Base-by-base conservation (phyloP, 2,329 filamentous ascomycete genomes). In the Talaromyces albobiverticillius region DNA sequence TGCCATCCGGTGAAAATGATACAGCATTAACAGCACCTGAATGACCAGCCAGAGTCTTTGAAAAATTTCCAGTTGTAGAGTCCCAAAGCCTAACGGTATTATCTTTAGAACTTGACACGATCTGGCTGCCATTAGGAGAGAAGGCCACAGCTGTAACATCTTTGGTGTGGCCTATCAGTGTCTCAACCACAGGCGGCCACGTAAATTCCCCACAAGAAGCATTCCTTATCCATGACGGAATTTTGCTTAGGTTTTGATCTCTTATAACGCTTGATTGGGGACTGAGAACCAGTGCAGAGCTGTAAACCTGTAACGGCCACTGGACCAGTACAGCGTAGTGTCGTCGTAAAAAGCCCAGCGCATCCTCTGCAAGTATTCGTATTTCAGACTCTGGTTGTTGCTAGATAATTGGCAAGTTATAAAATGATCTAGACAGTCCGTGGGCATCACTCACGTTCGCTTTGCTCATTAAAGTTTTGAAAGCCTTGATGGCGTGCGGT, bases 391-490 rank as follows among this genome's bases (percentile, higher is more conserved):
- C n/a, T n/a, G n/a, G n/a, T n/a, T n/a, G n/a, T n/a, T n/a, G n/a
- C n/a, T n/a, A n/a, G n/a, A n/a, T n/a, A n/a, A n/a, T n/a, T n/a
- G n/a, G n/a, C n/a, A n/a, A n/a, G n/a, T n/a, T n/a, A n/a, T n/a
- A n/a, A n/a, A n/a, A n/a, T n/a, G n/a, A n/a, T n/a, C n/a, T n/a
- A n/a, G n/a, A n/a, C n/a, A n/a, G n/a, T n/a, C n/a, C n/a, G n/a
- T 40, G 36, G 36, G 13, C 4, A 40, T n/a, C 5, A n/a, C 13
- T 40, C 36, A n/a, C 36, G 6, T n/a, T n/a, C 36, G 18, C 25
- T 23, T 54, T 43, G 13, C 46, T n/a, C 13, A 6, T 16, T n/a
- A 66, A 34, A 45, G 47, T 41, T 43, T 51, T 52, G 9, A 66
- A 53, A 16, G 45, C 32, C 32, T 57, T 36, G 23, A 63, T 46